Percentiles rank a stretch among this genome's conserved stretches.
phyloP scores from a whole-genome alignment of 169 alveolate species.

The Plasmodium relictum region DNA sequence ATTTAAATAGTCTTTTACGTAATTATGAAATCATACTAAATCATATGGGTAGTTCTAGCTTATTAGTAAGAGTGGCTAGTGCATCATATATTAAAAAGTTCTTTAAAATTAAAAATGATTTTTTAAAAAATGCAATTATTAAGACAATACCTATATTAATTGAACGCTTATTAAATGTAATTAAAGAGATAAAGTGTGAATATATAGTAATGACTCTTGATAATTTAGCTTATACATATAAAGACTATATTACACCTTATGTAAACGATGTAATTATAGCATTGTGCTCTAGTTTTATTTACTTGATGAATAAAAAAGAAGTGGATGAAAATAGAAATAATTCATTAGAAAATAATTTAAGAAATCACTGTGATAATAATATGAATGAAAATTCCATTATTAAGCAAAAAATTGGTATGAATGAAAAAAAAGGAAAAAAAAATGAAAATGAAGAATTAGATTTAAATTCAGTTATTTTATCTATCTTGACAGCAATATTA shows the following conservation, averaged over 20 bases:
- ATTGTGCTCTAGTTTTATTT: conserved; percentile 56
- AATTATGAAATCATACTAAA: conserved; percentile 54
- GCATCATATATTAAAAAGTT: conserved; percentile 71
- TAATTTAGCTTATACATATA: conserved; percentile 63
- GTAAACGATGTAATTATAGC: conserved; percentile 67
- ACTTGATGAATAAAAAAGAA: conserved; percentile 49
- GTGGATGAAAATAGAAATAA: conserved; percentile 18
- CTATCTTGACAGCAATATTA: conserved; percentile 55
- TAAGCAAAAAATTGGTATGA: conserved; percentile 17
- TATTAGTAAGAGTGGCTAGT: conserved; percentile 64
- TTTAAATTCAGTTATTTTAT: conserved; percentile 39
- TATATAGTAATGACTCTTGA: conserved; percentile 75
- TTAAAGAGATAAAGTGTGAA: conserved; percentile 68
- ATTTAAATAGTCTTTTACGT: conserved; percentile 30
- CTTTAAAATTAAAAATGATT: conserved; percentile 59
- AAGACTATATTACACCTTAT: conserved; percentile 64
- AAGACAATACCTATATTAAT: conserved; percentile 59
- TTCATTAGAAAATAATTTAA: conserved; percentile 18
- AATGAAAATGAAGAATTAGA: conserved; percentile 71
- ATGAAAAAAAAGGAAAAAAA: conserved; percentile 54
- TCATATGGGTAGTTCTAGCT: conserved; percentile 55
- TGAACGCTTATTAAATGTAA: conserved; percentile 59
- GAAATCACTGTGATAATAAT: conserved; percentile 2
- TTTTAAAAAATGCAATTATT: conserved; percentile 35
- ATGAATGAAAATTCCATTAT: conserved; percentile 1